Base-by-base conservation (phyloP, 75 land plant species). In the Pinus tabuliformis region DNA sequence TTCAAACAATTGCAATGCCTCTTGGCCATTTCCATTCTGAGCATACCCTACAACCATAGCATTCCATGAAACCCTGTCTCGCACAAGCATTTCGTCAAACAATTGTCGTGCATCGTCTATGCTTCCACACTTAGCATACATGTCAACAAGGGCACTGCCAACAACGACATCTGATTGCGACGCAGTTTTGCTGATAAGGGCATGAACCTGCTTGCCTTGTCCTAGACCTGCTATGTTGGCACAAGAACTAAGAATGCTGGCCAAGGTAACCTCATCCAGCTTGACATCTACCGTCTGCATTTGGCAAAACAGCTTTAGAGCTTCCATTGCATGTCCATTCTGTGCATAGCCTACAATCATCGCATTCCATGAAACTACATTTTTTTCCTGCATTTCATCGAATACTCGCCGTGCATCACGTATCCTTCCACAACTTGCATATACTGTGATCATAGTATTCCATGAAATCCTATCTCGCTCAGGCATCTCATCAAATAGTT, bases 391-490 rank as follows among this genome's bases (percentile, higher is more conserved):
- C 62, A 60, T 60, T 60, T 60, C 62, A 7, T 60, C 62, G 4
- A 60, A 60, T 12, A 60, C 62, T 21, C 7, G 62, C 0, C 62
- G 62, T 21, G 62, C 62, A 60, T 60, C 62, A 21, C 20, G 1
- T 18, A 60, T 60, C 62, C 62, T 60, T 21, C 21, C 62, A 21
- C 62, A 60, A 18, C 18, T 60, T 60, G 62, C 87, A 85, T 42
- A 28, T 49, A 59, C 91, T 15, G 79, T 80, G 56, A 91, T 80
- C 88, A 95, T 87, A 2, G 91, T 85, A 79, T 88, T 91, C 98
- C 98, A 95, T 37, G 89, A 72, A 8, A 93, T 77, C 66, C 81
- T 20, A 76, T 88, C 82, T 71, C 70, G 82, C 24, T 15, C 72
- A 14, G 76, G 62, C 81, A 91, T 76, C 52, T 77, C 17, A 52